Evolutionary conservation across 2,329 filamentous ascomycete species (phyloP).

Genomic region (Paecilomyces formosus): DNA sequence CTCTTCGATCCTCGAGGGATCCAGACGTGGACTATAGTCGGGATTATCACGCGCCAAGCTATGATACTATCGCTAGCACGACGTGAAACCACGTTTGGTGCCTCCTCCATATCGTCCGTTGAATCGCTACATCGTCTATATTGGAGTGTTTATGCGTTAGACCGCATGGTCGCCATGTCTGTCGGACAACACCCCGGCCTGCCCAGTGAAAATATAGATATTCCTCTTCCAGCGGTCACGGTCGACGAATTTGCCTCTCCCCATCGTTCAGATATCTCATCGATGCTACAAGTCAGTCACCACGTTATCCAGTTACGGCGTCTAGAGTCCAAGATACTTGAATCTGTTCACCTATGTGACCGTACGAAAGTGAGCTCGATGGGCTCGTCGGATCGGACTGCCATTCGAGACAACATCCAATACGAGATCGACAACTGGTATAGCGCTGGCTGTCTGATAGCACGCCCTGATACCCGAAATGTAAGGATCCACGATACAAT

Average conservation of each 20-base stretch:
- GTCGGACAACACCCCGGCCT: conserved; percentile 35
- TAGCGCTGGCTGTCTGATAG: conserved; percentile 39
- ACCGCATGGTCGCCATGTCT: conserved; percentile 40
- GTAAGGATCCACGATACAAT: conserved; percentile 40
- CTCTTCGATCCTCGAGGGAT: conserved; percentile 36
- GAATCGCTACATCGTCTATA: conserved; percentile 34
- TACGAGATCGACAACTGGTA: conserved; percentile 44
- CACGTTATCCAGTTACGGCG: conserved; percentile 41
- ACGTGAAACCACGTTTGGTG: not conserved
- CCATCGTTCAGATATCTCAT: conserved; percentile 31
- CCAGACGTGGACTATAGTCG: conserved; percentile 36
- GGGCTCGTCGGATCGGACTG: conserved; percentile 23
- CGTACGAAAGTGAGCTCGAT: not conserved
- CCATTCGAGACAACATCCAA: conserved; percentile 23
- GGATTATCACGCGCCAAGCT: conserved; percentile 8
- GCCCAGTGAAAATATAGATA: conserved; percentile 31
- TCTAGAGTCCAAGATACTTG: conserved; percentile 26
- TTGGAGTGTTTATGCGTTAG: conserved; percentile 41
- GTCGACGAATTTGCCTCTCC: conserved; percentile 40
- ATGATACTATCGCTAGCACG: conserved; percentile 3
- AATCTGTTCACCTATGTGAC: conserved; percentile 1
- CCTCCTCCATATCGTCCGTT: conserved; percentile 11
- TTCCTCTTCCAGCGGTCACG: conserved; percentile 39
- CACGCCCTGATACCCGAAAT: conserved; percentile 37
- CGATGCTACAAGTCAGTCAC: conserved; percentile 38